A percentile compares a stretch with the other conserved stretches of the same genome.
phyloP scores from a whole-genome alignment of 2,329 filamentous ascomycete genomes.

The Pestalotiopsis sp. region DNA sequence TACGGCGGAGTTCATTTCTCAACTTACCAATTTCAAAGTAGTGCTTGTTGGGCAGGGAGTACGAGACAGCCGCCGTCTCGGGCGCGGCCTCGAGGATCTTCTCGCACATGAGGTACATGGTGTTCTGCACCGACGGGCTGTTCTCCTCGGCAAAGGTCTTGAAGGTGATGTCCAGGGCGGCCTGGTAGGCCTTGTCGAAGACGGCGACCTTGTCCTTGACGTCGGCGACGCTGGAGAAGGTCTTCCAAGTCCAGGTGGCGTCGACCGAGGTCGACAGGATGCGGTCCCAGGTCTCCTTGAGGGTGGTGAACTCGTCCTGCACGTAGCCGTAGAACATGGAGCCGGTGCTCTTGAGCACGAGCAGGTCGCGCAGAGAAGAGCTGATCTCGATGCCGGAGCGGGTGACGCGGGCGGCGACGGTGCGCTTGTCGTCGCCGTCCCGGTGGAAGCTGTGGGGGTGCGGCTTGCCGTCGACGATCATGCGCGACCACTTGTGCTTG shows the following conservation, averaged over 20 bases:
- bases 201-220: conserved; percentile 65
- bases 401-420: conserved; percentile 73
- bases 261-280: conserved; percentile 95
- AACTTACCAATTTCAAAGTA: conserved; percentile 91
- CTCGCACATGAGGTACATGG: conserved; percentile 99
- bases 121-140: conserved; percentile 91
- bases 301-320: conserved; percentile 88
- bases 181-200: conserved; percentile 80
- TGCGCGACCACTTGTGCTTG: conserved; percentile 89
- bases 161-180: conserved; percentile 83
- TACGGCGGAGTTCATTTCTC: background rate
- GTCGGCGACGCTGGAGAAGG: conserved; percentile 66
- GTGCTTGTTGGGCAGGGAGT: conserved; percentile 94
- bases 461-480: conserved; percentile 82
- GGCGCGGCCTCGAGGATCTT: conserved; percentile 79
- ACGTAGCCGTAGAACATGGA: conserved; percentile 96
- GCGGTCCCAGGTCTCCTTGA: conserved; percentile 90
- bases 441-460: conserved; percentile 95
- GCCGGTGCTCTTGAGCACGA: conserved; percentile 94
- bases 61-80: conserved; percentile 73
- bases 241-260: conserved; percentile 82
- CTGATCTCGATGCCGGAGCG: conserved; percentile 72
- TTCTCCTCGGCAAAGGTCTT: conserved; percentile 88
- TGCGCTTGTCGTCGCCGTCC: conserved; percentile 85
- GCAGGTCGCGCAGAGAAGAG: conserved; percentile 78